Percentiles rank a stretch among this genome's conserved stretches.
Conservation (phyloP, 768 basidiomycete species). For the Suillus discolor region DNA sequence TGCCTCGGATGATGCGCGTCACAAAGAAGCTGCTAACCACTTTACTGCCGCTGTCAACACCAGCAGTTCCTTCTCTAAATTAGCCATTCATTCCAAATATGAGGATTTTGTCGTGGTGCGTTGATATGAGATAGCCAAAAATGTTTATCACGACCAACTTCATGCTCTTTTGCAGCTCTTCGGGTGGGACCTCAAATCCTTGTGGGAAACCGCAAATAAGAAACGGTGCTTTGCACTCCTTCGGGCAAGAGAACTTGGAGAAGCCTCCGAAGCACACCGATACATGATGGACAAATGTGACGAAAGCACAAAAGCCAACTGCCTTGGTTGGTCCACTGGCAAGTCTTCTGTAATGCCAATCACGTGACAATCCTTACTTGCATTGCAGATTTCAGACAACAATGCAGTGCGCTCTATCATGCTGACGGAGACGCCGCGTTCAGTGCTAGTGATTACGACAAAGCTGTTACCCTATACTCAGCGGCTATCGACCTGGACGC, state of each 20-base stretch:
- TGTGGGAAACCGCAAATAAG: neutral
- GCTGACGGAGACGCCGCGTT: neutral
- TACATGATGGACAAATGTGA: neutral
- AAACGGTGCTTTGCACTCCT: neutral
- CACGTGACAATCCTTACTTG: neutral
- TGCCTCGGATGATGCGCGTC: neutral
- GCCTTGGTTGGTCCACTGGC: neutral
- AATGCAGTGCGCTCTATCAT: neutral
- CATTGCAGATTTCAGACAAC: neutral
- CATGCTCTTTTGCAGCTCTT: neutral
- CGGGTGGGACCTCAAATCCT: neutral
- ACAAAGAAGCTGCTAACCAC: neutral
- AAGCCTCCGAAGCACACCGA: neutral
- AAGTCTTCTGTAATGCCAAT: neutral
- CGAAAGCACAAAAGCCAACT: neutral
- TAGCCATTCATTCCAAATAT: neutral
- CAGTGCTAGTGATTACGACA: neutral
- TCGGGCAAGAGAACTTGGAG: neutral
- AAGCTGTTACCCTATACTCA: neutral
- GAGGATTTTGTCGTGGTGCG: constrained; percentile 1
- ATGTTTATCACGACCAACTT: neutral
- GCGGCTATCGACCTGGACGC: neutral
- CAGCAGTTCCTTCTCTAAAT: neutral
- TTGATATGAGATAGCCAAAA: neutral
- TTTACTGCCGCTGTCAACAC: neutral